Conservation (phyloP, 768 basidiomycete genomes). For the Leccinum sublutescens region DNA sequence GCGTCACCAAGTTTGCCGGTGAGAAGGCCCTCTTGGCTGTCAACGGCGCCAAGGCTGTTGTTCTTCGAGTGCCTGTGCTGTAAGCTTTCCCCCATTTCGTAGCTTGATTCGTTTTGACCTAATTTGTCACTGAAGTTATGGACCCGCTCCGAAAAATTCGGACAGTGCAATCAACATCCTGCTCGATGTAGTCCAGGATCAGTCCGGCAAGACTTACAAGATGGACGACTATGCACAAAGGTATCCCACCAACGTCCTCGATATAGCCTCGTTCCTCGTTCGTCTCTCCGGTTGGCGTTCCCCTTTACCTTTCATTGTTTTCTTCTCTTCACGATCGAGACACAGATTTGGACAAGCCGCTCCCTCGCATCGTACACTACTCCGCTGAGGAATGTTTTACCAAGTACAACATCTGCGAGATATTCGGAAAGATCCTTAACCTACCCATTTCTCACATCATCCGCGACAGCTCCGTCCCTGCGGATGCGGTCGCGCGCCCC, state of each 20-base stretch:
- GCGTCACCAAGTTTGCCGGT: constrained; percentile 81
- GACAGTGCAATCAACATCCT: constrained; percentile 91
- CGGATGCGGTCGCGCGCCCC: constrained; percentile 71
- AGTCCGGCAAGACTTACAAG: constrained; percentile 83
- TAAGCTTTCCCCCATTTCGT: constrained; percentile 34
- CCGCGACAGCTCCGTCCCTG: constrained; percentile 66
- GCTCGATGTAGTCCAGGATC: constrained; percentile 82
- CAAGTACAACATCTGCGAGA: constrained; percentile 89
- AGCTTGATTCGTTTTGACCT: background rate
- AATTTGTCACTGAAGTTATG: constrained; percentile 61
- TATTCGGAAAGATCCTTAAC: constrained; percentile 68
- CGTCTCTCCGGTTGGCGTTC: constrained; percentile 60
- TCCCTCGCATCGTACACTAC: constrained; percentile 74
- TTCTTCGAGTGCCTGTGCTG: constrained; percentile 91
- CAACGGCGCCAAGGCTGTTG: constrained; percentile 54
- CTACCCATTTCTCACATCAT: constrained; percentile 74
- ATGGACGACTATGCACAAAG: constrained; percentile 96
- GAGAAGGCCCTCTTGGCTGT: constrained; percentile 73
- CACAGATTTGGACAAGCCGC: constrained; percentile 34
- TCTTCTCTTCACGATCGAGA: background rate
- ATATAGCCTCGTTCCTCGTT: constrained; percentile 83
- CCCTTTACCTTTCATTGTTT: background rate
- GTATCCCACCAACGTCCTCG: constrained; percentile 88
- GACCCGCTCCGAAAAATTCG: constrained; percentile 76
- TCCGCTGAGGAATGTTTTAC: constrained; percentile 80